Conservation (phyloP, 768 basidiomycete genomes). For the Hemileccinum impolitum region DNA sequence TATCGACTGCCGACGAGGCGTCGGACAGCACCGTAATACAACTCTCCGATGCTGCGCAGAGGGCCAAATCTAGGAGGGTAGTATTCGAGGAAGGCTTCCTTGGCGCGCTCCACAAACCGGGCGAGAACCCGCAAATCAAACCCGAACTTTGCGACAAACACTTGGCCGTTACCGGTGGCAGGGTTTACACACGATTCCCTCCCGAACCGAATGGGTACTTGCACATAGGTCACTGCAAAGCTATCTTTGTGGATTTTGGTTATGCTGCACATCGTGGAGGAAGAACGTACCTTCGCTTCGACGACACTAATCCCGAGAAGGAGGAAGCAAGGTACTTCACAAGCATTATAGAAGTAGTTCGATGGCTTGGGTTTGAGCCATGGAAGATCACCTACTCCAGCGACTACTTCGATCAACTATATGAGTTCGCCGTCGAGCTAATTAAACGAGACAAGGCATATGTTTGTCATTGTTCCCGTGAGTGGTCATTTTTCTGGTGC, state of each 20-base stretch:
- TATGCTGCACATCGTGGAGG: conserved; percentile 94
- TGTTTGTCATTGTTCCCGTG: conserved; percentile 94
- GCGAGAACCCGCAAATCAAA: conserved; percentile 86
- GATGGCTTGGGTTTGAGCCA: conserved; percentile 97
- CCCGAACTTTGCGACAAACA: conserved; percentile 78
- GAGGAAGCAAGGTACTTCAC: conserved; percentile 97
- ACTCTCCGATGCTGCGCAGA: conserved; percentile 34
- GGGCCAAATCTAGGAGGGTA: conserved; percentile 43
- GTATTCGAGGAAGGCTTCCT: conserved; percentile 97
- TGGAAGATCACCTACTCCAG: conserved; percentile 99
- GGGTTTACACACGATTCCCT: conserved; percentile 94
- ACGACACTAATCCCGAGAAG: conserved; percentile 98
- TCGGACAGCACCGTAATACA: conserved; percentile 23
- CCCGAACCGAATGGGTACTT: conserved; percentile 98
- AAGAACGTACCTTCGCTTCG: conserved; percentile 90
- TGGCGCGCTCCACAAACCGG: conserved; percentile 87
- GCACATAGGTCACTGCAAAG: conserved; percentile 96
- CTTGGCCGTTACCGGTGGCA: conserved; percentile 71
- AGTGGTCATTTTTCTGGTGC: conserved; percentile 30
- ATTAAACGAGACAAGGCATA: conserved; percentile 92
- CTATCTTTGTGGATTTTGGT: conserved; percentile 98
- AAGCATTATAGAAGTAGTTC: conserved; percentile 89
- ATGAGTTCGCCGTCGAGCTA: conserved; percentile 82
- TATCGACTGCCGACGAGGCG: conserved; percentile 3
- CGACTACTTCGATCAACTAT: conserved; percentile 88